Evolutionary conservation across 1,284 basidiomycete genomes (phyloP).

Genomic region (Tilletia horrida): DNA sequence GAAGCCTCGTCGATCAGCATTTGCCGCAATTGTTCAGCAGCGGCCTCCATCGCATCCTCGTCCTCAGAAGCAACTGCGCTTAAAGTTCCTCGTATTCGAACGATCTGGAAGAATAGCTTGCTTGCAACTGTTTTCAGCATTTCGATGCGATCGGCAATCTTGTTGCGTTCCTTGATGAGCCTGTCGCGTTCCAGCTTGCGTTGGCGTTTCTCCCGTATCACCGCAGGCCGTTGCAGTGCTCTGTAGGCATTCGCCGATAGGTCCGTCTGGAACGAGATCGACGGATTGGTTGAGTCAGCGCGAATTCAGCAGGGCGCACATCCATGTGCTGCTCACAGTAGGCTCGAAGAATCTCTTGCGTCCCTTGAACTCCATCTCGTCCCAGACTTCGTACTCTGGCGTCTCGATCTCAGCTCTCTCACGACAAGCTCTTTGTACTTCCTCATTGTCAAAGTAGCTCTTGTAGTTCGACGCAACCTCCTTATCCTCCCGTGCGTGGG

Average conservation of each 20-base stretch:
- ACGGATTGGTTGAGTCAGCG: background rate
- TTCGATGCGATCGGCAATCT: slow-evolving; percentile 5
- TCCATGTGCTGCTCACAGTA: background rate
- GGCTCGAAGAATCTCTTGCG: slow-evolving; percentile 14
- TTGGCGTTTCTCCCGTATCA: slow-evolving; percentile 11
- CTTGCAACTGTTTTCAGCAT: background rate
- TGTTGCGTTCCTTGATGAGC: slow-evolving; percentile 16
- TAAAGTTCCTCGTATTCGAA: background rate
- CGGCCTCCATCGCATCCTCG: background rate
- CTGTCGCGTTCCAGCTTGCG: slow-evolving; percentile 11
- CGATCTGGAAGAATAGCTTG: slow-evolving; percentile 12
- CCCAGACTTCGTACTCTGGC: background rate
- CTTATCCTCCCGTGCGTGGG: slow-evolving; percentile 1
- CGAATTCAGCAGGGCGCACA: background rate
- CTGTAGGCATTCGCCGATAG: background rate
- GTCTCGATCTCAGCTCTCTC: slow-evolving; percentile 13
- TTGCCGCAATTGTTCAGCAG: background rate
- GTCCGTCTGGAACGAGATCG: background rate
- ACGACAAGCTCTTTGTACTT: background rate
- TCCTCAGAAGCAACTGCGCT: background rate
- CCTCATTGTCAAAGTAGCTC: slow-evolving; percentile 15
- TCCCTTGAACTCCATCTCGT: background rate
- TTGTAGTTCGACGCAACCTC: background rate
- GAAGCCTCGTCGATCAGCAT: background rate
- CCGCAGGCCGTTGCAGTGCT: background rate